Evolutionary conservation across 257 asterid genomes (phyloP).

Genomic region (Penstemon newberryi): DNA sequence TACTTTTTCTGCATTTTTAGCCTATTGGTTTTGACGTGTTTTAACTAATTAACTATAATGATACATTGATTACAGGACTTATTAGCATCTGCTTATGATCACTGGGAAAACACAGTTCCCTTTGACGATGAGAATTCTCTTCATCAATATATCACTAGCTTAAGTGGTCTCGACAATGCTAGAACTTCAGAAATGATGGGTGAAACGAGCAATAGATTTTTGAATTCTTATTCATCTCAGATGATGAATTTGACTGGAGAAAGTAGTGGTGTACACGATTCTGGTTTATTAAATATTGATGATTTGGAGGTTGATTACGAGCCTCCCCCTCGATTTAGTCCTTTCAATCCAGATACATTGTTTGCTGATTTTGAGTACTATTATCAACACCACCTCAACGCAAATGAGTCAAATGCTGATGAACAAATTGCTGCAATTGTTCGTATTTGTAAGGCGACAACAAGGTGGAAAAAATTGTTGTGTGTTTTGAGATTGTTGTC

Average conservation of each 20-base stretch:
- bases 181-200: slow-evolving; percentile 19
- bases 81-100: slow-evolving; percentile 38
- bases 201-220: slow-evolving; percentile 7
- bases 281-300: neutral
- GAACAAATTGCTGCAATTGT: neutral
- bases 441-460: slow-evolving; percentile 12
- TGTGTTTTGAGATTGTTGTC: slow-evolving; percentile 18
- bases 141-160: slow-evolving; percentile 17
- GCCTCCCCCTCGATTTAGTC: neutral
- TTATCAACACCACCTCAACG: neutral
- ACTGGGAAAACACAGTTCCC: slow-evolving; percentile 30
- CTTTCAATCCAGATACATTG: neutral
- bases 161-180: neutral
- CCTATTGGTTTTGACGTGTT: neutral
- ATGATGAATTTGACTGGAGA: slow-evolving; percentile 2
- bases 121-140: slow-evolving; percentile 35
- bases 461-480: slow-evolving; percentile 22
- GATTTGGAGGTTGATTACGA: neutral
- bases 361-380: neutral
- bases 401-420: neutral
- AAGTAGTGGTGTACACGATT: neutral
- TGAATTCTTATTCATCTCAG: neutral
- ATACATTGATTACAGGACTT: slow-evolving; percentile 41
- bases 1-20: neutral
- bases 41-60: slow-evolving; percentile 1